phyloP scores from a whole-genome alignment of 2,329 filamentous ascomycete species.

The Aspergillus udagawae region DNA sequence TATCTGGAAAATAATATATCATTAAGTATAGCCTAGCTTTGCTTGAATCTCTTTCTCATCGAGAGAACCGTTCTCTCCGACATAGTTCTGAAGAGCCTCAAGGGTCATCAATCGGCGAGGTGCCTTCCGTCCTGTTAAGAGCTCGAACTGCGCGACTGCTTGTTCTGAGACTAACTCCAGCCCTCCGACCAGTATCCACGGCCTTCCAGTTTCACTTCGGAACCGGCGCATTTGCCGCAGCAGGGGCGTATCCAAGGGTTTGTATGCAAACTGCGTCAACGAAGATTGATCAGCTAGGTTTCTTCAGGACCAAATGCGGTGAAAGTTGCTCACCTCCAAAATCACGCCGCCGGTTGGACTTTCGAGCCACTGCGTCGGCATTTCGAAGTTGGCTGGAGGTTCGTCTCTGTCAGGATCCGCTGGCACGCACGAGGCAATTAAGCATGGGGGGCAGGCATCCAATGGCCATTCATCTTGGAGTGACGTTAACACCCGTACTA shows the following conservation, averaged over 20 bases:
- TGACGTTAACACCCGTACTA: constrained; percentile 53
- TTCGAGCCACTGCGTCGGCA: constrained; percentile 65
- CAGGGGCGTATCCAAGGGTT: constrained; percentile 67
- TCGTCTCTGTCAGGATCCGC: constrained; percentile 62
- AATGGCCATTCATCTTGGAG: constrained; percentile 62
- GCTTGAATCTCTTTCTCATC: constrained; percentile 37
- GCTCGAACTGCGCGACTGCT: constrained; percentile 75
- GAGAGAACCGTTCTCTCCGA: constrained; percentile 31
- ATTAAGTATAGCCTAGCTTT: constrained; percentile 25
- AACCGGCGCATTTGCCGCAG: constrained; percentile 62
- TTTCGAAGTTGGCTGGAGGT: constrained; percentile 65
- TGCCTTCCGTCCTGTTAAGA: constrained; percentile 71
- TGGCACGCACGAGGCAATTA: constrained; percentile 73
- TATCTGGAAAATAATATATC: constrained; percentile 1
- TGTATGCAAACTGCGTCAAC: constrained; percentile 54
- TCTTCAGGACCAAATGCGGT: neutral
- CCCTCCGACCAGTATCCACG: constrained; percentile 72
- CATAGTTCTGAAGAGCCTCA: constrained; percentile 49
- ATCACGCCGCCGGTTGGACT: constrained; percentile 73
- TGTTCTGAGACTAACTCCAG: constrained; percentile 74
- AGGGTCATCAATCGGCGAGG: constrained; percentile 68
- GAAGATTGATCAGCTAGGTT: constrained; percentile 4
- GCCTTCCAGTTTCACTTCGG: constrained; percentile 49
- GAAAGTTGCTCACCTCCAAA: constrained; percentile 52
- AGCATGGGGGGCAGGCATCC: constrained; percentile 61